Conservation (phyloP, 345 rosid genomes). For the Trapa bicornis region DNA sequence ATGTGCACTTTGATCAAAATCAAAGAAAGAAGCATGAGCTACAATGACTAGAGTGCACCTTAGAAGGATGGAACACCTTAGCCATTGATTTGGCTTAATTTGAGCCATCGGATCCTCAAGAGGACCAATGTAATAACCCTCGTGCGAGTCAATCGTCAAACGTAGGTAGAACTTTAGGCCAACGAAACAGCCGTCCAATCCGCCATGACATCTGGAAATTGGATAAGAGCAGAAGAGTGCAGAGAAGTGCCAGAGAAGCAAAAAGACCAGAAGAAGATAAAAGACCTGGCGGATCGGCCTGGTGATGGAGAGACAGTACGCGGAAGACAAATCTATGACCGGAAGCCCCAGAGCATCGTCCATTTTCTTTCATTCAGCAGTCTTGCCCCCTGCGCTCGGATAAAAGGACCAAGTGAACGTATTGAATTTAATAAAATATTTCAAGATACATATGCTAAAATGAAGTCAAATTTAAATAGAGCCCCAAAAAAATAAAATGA, state of each 20-base stretch:
- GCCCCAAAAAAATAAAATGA: not conserved
- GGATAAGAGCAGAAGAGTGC: not conserved
- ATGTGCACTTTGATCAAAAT: not conserved
- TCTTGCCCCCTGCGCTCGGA: not conserved
- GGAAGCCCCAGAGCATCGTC: constrained; percentile 28
- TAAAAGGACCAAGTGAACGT: no score
- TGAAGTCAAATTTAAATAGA: not conserved
- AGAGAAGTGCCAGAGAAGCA: not conserved
- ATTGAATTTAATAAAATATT: no score
- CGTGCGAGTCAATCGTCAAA: constrained; percentile 9
- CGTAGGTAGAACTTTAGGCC: no score
- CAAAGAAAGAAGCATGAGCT: not conserved
- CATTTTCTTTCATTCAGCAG: constrained; percentile 3
- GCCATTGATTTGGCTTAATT: constrained; percentile 55
- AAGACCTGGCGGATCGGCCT: constrained; percentile 40
- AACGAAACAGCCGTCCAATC: no score
- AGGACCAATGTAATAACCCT: constrained; percentile 64
- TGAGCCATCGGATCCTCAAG: constrained; percentile 17
- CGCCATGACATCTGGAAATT: no score
- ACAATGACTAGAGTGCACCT: not conserved
- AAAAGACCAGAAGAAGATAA: not conserved
- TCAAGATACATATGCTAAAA: no score
- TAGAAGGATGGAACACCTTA: constrained; percentile 32
- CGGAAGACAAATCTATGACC: constrained; percentile 30
- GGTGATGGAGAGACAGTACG: constrained; percentile 29